A percentile compares a stretch with the other conserved stretches of the same genome.
Conservation (phyloP, 2,329 filamentous ascomycete species). For the Microcyclospora pomicola region DNA sequence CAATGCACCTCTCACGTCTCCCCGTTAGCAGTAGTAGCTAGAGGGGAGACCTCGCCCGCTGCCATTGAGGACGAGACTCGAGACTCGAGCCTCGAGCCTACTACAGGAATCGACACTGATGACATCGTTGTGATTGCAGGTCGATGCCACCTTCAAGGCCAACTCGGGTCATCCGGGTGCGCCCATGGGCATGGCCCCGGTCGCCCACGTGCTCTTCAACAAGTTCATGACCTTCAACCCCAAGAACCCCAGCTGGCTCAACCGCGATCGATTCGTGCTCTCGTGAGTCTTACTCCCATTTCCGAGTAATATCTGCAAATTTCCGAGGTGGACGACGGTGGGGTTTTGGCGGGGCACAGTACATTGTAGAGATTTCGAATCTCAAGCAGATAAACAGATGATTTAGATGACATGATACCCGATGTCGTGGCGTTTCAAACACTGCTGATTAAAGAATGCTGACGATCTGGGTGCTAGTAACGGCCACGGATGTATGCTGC, state of each 20-base stretch:
- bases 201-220: constrained; percentile 94
- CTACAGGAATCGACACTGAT: constrained; percentile 13
- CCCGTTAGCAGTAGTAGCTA: neutral
- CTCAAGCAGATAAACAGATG: too few species aligned
- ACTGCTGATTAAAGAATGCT: too few species aligned
- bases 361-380: too few species aligned
- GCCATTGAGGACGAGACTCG: neutral
- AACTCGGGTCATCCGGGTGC: constrained; percentile 98
- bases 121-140: constrained; percentile 39
- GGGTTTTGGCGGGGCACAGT: too few species aligned
- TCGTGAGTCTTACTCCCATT: constrained; percentile 51
- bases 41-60: neutral
- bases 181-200: constrained; percentile 92
- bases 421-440: too few species aligned
- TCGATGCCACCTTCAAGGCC: constrained; percentile 90
- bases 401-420: too few species aligned
- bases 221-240: constrained; percentile 99
- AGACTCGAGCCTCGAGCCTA: too few species aligned
- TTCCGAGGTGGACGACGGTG: too few species aligned
- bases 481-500: constrained; percentile 98
- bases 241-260: constrained; percentile 93
- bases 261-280: constrained; percentile 96
- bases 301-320: neutral
- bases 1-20: neutral
- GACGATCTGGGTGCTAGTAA: constrained; percentile 45